phyloP scores from a whole-genome alignment of 768 basidiomycete species.

The Austroboletus eburneus region DNA sequence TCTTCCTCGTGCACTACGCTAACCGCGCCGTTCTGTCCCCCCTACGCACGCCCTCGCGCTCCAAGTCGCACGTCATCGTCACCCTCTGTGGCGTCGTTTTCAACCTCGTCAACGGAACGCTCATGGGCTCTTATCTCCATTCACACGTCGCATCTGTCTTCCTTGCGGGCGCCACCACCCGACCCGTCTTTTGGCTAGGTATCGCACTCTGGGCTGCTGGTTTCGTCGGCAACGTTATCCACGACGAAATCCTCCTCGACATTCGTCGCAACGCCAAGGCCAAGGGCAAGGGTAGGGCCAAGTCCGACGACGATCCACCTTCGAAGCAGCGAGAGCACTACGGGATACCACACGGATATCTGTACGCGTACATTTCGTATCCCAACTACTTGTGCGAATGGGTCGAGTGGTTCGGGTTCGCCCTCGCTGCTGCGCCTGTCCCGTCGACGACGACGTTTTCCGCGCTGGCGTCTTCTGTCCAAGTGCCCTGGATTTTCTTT shows the following conservation, averaged over 20 bases:
- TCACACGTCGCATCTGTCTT: constrained; percentile 48
- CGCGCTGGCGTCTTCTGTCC: constrained; percentile 40
- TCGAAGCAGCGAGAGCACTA: constrained; percentile 49
- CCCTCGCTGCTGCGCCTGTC: constrained; percentile 63
- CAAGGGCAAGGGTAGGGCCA: constrained; percentile 29
- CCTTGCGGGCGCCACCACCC: constrained; percentile 31
- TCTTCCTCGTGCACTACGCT: constrained; percentile 74
- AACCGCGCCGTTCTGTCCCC: constrained; percentile 83
- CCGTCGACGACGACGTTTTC: constrained; percentile 34
- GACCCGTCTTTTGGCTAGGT: constrained; percentile 57
- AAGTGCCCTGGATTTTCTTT: constrained; percentile 81
- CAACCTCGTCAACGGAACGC: constrained; percentile 68
- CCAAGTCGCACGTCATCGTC: constrained; percentile 68
- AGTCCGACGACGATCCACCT: constrained; percentile 23
- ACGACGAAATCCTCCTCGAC: constrained; percentile 86
- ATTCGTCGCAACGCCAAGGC: constrained; percentile 63
- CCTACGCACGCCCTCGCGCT: constrained; percentile 74
- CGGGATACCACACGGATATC: constrained; percentile 72
- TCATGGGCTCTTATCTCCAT: constrained; percentile 68
- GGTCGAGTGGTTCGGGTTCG: constrained; percentile 90
- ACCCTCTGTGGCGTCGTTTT: constrained; percentile 52
- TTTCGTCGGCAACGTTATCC: constrained; percentile 73
- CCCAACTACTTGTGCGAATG: constrained; percentile 96
- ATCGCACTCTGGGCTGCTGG: constrained; percentile 67
- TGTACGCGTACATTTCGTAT: constrained; percentile 79